Evolutionary conservation across 1,284 basidiomycete species (phyloP).

Genomic region (Athelia psychrophila): DNA sequence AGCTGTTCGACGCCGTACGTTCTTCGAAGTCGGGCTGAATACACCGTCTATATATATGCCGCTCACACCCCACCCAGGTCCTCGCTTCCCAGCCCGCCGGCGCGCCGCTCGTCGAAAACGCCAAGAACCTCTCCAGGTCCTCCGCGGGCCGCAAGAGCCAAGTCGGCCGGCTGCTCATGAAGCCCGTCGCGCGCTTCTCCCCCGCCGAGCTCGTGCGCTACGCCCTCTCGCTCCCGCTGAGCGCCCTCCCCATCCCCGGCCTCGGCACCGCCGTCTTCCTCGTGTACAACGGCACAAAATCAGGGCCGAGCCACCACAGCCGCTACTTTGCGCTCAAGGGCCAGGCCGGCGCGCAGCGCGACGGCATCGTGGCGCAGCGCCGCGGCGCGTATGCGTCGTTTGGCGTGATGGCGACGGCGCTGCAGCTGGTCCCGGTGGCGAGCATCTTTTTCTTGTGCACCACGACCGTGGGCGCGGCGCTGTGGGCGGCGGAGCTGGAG

Average conservation of each 20-base stretch:
- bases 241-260: constrained; percentile 67
- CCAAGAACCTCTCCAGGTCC: constrained; percentile 17
- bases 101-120: constrained; percentile 37
- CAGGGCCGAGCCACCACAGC: constrained; percentile 59
- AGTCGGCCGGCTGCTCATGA: constrained; percentile 34
- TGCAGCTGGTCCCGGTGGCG: constrained; percentile 63
- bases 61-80: constrained; percentile 42
- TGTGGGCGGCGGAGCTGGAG: constrained; percentile 70
- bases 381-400: constrained; percentile 50
- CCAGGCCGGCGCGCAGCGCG: constrained; percentile 40
- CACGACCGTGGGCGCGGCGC: constrained; percentile 63
- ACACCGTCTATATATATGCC: constrained; percentile 15
- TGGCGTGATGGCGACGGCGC: constrained; percentile 54
- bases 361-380: constrained; percentile 50
- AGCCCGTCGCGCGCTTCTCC: constrained; percentile 34
- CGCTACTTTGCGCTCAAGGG: constrained; percentile 73
- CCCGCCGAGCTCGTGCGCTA: constrained; percentile 40
- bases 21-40: constrained; percentile 19
- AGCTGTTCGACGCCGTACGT: constrained; percentile 26
- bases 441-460: constrained; percentile 53
- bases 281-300: constrained; percentile 46
- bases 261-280: constrained; percentile 67
- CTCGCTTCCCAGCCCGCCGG: constrained; percentile 33
- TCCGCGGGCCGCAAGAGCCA: constrained; percentile 26
- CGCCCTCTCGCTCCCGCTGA: constrained; percentile 56